Percentiles rank a stretch among this genome's conserved stretches.
These are phyloP conservation scores for Skeletonema costatum DNA, from an alignment of 108 stramenopile genomes.

Conservation along the genomic window DNA sequence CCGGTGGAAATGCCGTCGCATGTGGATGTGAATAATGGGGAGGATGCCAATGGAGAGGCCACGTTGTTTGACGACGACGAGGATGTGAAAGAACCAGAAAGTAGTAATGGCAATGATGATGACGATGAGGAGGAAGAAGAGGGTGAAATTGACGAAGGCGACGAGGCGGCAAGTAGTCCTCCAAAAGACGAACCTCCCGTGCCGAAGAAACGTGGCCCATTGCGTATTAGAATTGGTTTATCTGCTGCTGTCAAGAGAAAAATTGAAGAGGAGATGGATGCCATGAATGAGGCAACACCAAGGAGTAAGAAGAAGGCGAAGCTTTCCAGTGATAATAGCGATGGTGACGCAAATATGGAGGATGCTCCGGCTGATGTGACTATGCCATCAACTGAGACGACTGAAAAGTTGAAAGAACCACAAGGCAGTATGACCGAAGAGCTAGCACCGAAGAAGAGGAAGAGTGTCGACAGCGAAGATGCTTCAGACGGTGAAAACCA, in stretches of 20 bases:
- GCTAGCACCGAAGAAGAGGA: conserved; percentile 3
- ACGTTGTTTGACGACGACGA: not conserved
- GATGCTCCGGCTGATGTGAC: not conserved
- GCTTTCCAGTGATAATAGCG: not conserved
- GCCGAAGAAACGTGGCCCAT: conserved; percentile 30
- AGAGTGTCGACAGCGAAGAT: conserved; percentile 4
- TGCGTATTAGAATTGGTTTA: conserved; percentile 34
- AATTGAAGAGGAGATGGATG: conserved; percentile 8
- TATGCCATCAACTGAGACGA: not conserved
- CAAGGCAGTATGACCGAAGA: not conserved
- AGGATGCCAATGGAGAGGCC: conserved; percentile 3
- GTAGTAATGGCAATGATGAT: not conserved
- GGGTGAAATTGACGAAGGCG: conserved; percentile 12
- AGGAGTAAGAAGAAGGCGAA: conserved; percentile 15
- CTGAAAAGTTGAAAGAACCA: conserved; percentile 5
- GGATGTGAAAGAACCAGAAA: not conserved
- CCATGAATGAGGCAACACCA: not conserved
- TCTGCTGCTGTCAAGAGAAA: conserved; percentile 16
- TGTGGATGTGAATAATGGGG: not conserved
- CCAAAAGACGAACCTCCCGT: not conserved
- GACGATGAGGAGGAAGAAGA: conserved; percentile 17
- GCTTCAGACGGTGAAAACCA: conserved; percentile 36
- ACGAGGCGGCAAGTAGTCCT: not conserved
- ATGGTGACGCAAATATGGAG: not conserved
- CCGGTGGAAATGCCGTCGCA: not conserved